Evolutionary conservation across 129 eudicot genomes (phyloP).

Genomic region (Centrapalus pauciflorus): DNA sequence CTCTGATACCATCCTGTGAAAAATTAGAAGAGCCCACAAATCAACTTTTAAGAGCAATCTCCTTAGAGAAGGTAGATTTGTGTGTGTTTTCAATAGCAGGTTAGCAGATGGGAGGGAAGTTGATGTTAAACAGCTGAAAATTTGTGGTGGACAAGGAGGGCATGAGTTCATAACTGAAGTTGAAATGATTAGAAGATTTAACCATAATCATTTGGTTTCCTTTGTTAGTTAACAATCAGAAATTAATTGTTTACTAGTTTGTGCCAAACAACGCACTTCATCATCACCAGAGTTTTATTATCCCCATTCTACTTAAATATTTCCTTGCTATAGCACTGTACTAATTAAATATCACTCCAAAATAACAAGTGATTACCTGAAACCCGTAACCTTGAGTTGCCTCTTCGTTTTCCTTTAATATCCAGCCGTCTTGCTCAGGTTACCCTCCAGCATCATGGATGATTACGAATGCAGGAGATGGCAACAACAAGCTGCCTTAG

Average conservation of each 20-base stretch:
- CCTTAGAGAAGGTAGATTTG: conserved; percentile 73
- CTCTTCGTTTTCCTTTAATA: too few relatives aligned
- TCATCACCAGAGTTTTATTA: too few relatives aligned
- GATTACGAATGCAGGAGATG: too few relatives aligned
- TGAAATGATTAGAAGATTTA: conserved; percentile 65
- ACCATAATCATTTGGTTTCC: conserved; percentile 66
- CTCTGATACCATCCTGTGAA: too few relatives aligned
- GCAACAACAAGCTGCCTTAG: too few relatives aligned
- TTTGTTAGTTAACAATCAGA: conserved; percentile 66
- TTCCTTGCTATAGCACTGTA: too few relatives aligned
- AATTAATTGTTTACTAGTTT: conserved; percentile 61
- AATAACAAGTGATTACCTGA: too few relatives aligned
- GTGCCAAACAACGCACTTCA: conserved; percentile 67
- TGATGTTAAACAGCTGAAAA: conserved; percentile 61
- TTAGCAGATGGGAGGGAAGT: conserved; percentile 57
- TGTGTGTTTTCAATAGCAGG: conserved; percentile 57
- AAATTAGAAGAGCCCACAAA: conserved; percentile 48
- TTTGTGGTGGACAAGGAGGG: conserved; percentile 69
- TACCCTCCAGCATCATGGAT: too few relatives aligned
- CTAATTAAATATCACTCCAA: too few relatives aligned
- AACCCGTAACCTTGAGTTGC: too few relatives aligned
- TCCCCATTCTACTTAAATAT: too few relatives aligned
- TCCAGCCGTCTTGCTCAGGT: too few relatives aligned
- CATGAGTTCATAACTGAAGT: conserved; percentile 73
- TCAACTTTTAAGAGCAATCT: conserved; percentile 40